These are phyloP conservation scores for Candida fluviatilis DNA, from an alignment of 805 yeast species.

Conservation along the genomic window DNA sequence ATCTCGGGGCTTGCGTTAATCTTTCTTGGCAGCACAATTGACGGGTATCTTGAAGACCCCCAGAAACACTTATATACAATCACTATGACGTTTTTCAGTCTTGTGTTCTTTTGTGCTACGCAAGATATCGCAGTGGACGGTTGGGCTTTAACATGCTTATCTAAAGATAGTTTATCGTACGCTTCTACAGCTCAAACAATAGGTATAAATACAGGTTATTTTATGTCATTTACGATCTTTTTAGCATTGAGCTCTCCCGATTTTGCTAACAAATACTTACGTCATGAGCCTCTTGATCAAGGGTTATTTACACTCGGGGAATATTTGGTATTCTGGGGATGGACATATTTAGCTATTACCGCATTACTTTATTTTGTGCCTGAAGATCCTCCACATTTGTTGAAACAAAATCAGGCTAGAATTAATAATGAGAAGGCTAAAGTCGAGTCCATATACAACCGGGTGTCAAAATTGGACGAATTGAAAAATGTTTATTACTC, in stretches of 20 bases:
- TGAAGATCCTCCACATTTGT: slow-evolving; percentile 64
- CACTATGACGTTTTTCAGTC: slow-evolving; percentile 66
- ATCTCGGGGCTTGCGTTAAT: slow-evolving; percentile 70
- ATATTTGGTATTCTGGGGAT: slow-evolving; percentile 77
- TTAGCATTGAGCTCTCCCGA: slow-evolving; percentile 88
- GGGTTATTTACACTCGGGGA: slow-evolving; percentile 73
- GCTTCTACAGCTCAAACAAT: slow-evolving; percentile 98
- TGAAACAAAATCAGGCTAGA: slow-evolving; percentile 25
- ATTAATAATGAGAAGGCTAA: slow-evolving; percentile 24
- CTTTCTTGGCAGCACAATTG: slow-evolving; percentile 57
- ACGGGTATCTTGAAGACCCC: slow-evolving; percentile 48
- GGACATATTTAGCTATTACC: slow-evolving; percentile 67
- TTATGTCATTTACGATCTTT: slow-evolving; percentile 85
- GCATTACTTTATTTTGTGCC: slow-evolving; percentile 55
- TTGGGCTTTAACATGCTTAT: slow-evolving; percentile 90
- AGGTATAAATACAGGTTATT: slow-evolving; percentile 92
- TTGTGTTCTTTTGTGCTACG: slow-evolving; percentile 90
- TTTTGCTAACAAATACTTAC: slow-evolving; percentile 81
- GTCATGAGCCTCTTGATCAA: slow-evolving; percentile 52
- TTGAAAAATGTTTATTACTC: slow-evolving; percentile 55
- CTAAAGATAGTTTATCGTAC: slow-evolving; percentile 73
- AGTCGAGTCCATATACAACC: slow-evolving; percentile 23
- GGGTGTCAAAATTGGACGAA: slow-evolving; percentile 15
- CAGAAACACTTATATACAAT: slow-evolving; percentile 47
- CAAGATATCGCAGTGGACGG: slow-evolving; percentile 99